A percentile compares a stretch with the other conserved stretches of the same genome.
Evolutionary conservation across 345 rosid genomes (phyloP).

Genomic region (Heritiera fomes): DNA sequence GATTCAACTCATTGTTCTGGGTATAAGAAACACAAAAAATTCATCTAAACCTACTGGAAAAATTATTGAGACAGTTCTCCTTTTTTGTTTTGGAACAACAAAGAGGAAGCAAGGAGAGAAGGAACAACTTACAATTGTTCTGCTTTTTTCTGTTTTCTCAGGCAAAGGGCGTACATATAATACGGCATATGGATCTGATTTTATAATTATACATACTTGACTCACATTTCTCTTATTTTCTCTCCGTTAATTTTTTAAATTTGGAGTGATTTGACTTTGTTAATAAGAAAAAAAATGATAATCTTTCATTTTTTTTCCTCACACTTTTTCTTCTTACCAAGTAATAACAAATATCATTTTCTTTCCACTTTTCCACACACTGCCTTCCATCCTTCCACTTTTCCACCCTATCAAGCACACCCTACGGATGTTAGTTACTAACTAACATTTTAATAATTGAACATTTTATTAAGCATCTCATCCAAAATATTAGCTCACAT

Average conservation of each 20-base stretch:
- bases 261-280: no score
- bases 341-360: no score
- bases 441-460: background rate
- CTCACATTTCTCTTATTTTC: no score
- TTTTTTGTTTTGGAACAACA: background rate
- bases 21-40: conserved; percentile 15
- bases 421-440: no score
- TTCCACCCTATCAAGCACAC: no score
- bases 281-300: no score
- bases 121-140: conserved; percentile 63
- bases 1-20: conserved; percentile 94
- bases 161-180: conserved; percentile 82
- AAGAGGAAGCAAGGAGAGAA: conserved; percentile 1
- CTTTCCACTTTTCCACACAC: no score
- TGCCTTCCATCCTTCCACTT: no score
- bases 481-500: background rate
- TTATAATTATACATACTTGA: no score
- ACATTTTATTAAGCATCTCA: background rate
- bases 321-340: no score
- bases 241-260: no score
- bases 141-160: conserved; percentile 72
- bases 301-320: no score
- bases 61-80: background rate
- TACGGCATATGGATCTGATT: conserved; percentile 94
- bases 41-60: conserved; percentile 16